Evolutionary conservation across 2,329 filamentous ascomycete genomes (phyloP).

Genomic region (Venturia effusa): DNA sequence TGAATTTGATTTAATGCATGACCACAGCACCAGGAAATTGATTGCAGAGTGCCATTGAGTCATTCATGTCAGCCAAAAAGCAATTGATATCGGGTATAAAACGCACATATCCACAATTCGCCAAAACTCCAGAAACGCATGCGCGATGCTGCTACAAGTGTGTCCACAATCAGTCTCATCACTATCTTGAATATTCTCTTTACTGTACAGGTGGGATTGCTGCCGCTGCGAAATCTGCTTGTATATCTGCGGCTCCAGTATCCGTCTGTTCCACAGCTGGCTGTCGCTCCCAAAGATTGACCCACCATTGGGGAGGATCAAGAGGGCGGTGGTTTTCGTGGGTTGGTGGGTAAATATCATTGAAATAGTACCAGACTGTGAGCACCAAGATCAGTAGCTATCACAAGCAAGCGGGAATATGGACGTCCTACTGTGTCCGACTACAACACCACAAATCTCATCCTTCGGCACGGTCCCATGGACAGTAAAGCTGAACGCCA

Average conservation of each 20-base stretch:
- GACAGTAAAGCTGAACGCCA: constrained; percentile 84
- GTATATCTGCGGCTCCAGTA: constrained; percentile 6
- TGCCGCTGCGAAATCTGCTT: constrained; percentile 8
- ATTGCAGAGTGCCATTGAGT: not conserved
- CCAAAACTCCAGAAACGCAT: not conserved
- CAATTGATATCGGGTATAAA: not conserved
- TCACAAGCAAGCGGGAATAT: not conserved
- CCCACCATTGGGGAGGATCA: constrained; percentile 86
- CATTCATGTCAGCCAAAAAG: not conserved
- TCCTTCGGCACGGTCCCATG: constrained; percentile 87
- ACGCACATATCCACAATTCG: not conserved
- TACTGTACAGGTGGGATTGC: constrained; percentile 2
- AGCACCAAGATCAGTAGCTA: constrained; percentile 8
- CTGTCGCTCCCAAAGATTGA: constrained; percentile 60
- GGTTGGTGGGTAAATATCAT: constrained; percentile 87
- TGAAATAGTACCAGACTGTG: constrained; percentile 90
- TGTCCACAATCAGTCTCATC: not conserved
- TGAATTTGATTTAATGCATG: not conserved
- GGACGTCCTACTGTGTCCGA: constrained; percentile 57
- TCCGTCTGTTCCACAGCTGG: constrained; percentile 11
- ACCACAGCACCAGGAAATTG: not conserved
- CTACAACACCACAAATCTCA: constrained; percentile 88
- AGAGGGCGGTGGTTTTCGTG: constrained; percentile 76
- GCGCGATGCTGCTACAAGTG: not conserved
- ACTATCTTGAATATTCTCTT: not conserved